These are phyloP conservation scores for Beta macrorhiza DNA, from an alignment of 179 eudicot genomes.

Conservation along the genomic window DNA sequence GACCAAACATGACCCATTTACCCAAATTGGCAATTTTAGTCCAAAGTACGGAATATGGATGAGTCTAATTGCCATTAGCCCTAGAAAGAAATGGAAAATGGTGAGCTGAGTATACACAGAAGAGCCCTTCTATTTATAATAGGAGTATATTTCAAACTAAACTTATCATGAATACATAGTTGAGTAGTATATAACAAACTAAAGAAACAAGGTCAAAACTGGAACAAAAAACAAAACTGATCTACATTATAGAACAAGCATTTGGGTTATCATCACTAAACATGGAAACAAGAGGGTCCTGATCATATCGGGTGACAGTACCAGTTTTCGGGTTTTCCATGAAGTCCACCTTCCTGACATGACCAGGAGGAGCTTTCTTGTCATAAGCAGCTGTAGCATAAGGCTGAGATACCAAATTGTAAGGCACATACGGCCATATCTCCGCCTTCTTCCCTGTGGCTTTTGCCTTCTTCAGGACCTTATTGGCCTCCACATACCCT, in stretches of 20 bases:
- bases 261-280: slow-evolving; percentile 44
- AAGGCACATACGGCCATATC: slow-evolving; percentile 78
- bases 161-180: not conserved
- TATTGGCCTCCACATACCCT: slow-evolving; percentile 58
- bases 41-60: no score
- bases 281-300: slow-evolving; percentile 32
- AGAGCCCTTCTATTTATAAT: not conserved
- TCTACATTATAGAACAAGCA: slow-evolving; percentile 41
- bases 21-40: no score
- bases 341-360: slow-evolving; percentile 59
- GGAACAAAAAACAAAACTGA: not conserved
- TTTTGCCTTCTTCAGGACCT: slow-evolving; percentile 64
- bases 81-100: not conserved
- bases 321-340: slow-evolving; percentile 20
- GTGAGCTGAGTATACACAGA: not conserved
- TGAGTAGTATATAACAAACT: slow-evolving; percentile 2
- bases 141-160: not conserved
- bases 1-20: no score
- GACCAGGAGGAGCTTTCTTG: slow-evolving; percentile 80
- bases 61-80: no score
- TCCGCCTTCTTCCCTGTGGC: slow-evolving; percentile 78
- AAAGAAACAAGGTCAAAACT: not conserved
- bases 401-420: slow-evolving; percentile 68
- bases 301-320: slow-evolving; percentile 25
- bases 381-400: slow-evolving; percentile 54